phyloP scores from a whole-genome alignment of 2,329 filamentous ascomycete genomes.

The Arthrinium puccinioides region DNA sequence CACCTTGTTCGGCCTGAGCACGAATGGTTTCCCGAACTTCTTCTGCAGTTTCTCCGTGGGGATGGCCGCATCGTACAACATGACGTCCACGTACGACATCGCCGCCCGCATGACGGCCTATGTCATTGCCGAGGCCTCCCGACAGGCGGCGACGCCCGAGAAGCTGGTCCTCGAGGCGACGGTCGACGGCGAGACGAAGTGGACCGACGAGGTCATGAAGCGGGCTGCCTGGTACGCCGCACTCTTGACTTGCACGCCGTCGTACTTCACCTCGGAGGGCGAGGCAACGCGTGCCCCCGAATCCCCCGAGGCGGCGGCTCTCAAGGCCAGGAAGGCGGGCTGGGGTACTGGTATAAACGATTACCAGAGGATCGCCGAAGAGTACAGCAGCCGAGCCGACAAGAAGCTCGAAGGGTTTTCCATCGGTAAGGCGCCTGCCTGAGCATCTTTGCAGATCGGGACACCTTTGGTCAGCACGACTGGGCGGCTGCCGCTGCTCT shows the following conservation, averaged over 20 bases:
- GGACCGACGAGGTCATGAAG: not conserved
- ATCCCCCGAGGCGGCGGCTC: no score
- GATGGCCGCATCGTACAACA: slow-evolving; percentile 13
- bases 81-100: slow-evolving; percentile 18
- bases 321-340: no score
- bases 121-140: not conserved
- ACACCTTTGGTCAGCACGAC: no score
- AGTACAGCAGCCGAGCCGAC: no score
- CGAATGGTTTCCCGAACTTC: slow-evolving; percentile 13
- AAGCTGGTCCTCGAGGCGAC: not conserved
- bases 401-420: no score
- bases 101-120: slow-evolving; percentile 10
- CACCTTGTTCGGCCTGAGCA: slow-evolving; percentile 11
- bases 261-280: slow-evolving; percentile 1
- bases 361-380: no score
- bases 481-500: no score
- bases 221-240: not conserved
- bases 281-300: no score
- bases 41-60: slow-evolving; percentile 9
- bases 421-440: no score
- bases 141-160: no score
- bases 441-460: no score
- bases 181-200: not conserved
- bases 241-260: not conserved
- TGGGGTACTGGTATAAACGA: no score